phyloP scores from a whole-genome alignment of 164 flowering plant genomes.

The Vitis cinerea region DNA sequence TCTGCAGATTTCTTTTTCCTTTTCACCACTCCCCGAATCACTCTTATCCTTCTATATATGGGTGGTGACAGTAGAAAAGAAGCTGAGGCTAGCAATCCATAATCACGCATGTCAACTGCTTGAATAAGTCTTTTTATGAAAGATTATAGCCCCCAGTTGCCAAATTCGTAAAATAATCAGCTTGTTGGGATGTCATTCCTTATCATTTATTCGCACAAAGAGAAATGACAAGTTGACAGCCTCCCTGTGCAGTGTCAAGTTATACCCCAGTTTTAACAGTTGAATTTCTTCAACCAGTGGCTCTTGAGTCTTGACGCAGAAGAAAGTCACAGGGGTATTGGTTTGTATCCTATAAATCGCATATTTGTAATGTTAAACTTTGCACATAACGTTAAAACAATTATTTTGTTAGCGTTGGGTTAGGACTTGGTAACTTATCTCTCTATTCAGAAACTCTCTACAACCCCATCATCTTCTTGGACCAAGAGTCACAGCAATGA shows the following conservation, averaged over 20 bases:
- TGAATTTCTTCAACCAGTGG: background rate
- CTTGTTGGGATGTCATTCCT: background rate
- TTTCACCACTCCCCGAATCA: background rate
- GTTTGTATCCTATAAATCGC: background rate
- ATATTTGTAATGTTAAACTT: background rate
- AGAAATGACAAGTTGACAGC: background rate
- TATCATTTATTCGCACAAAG: background rate
- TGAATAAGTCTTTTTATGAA: background rate
- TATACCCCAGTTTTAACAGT: background rate
- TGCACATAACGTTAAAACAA: background rate
- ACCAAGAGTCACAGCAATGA: too few species aligned
- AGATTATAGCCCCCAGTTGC: slow-evolving; percentile 2
- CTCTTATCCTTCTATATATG: too few species aligned
- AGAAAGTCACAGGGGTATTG: background rate
- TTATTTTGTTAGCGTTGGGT: background rate
- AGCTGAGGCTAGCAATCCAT: background rate
- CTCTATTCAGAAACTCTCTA: too few species aligned
- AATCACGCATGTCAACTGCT: background rate
- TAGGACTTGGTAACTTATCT: too few species aligned
- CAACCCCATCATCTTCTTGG: too few species aligned
- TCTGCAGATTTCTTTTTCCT: slow-evolving; percentile 14
- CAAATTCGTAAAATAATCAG: background rate
- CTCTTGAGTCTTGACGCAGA: background rate
- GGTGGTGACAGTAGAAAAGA: background rate
- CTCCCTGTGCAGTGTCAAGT: slow-evolving; percentile 1